Evolutionary conservation across 306 rosid species (phyloP).

Genomic region (Pyrus pyrifolia): DNA sequence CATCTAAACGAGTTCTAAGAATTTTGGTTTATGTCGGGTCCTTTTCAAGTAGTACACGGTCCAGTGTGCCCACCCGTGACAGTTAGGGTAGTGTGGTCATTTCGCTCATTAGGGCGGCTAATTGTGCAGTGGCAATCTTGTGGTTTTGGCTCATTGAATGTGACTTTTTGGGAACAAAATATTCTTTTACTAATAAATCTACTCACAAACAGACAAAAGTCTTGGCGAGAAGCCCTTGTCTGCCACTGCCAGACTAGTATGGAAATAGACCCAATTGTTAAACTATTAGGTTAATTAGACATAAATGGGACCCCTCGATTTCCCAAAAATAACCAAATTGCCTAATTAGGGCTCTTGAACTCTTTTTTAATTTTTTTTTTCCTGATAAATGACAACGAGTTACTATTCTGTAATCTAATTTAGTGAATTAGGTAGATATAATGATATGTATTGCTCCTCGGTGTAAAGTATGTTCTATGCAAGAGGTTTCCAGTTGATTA

Average conservation of each 20-base stretch:
- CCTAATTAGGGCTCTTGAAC: neutral
- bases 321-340: neutral
- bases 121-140: slow-evolving; percentile 27
- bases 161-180: slow-evolving; percentile 22
- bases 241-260: slow-evolving; percentile 20
- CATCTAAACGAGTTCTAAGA: neutral
- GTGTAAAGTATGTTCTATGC: too few relatives aligned
- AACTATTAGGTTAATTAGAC: neutral
- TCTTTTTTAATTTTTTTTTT: neutral
- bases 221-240: slow-evolving; percentile 37
- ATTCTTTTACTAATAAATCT: slow-evolving; percentile 25
- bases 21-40: slow-evolving; percentile 42
- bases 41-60: slow-evolving; percentile 39
- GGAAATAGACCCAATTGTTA: slow-evolving; percentile 14
- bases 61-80: slow-evolving; percentile 31
- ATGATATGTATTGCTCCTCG: too few relatives aligned
- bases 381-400: neutral
- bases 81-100: slow-evolving; percentile 31
- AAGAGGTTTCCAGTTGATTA: too few relatives aligned
- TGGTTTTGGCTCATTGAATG: neutral
- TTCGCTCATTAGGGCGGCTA: slow-evolving; percentile 14
- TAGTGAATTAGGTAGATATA: neutral
- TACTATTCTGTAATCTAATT: neutral
- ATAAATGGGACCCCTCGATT: slow-evolving; percentile 11
- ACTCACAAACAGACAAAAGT: slow-evolving; percentile 39